Evolutionary conservation across 129 eudicot species (phyloP), one percentile per base, ranked within the genome.

Genomic region (Oenanthe sinensis): DNA sequence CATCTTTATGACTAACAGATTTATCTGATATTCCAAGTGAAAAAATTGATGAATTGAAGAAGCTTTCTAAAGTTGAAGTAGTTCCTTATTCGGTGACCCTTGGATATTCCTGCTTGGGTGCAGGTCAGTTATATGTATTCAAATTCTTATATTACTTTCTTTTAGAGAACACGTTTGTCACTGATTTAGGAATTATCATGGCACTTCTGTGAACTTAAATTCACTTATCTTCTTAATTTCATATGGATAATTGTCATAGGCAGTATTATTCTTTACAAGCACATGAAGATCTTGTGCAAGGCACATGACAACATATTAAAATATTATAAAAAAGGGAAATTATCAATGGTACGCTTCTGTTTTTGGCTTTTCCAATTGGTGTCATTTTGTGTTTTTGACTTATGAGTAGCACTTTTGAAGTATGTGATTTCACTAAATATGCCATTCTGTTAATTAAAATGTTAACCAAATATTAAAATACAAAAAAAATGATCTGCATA

Each of bases 31-130:
- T 96, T 60, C 97, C 99, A 30, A 82, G 72, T 80, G 79, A 89
- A 80, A 90, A 89, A 65, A 87, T 92, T 75, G 88, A 84, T 54
- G 99, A 90, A 80, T 67, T 96, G 75, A 85, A 82, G 86, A 85
- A 83, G 78, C 83, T 89, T 72, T 96, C 88, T 79, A 79, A 80
- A 78, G 87, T 90, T 83, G 90, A 92, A 82, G 90, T 92, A 11
- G 91, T 90, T 81, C 99, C 97, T 15, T 89, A 96, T 82, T 90
- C 96, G 15, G 17, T 96, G 82, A 90, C 92, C 17, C 99, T 96
- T 49, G 97, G 96, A 71, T 96, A 96, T 87, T 92, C 99, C 15
- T 92, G 88, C 74, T 96, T 97, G 97, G 84, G 90, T 65, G 93
- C 97, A 86, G 99, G 99, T 96, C 79, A 88, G 72, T 81, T 75